phyloP scores from a whole-genome alignment of 805 yeast species.

The Ogataea ganodermae region DNA sequence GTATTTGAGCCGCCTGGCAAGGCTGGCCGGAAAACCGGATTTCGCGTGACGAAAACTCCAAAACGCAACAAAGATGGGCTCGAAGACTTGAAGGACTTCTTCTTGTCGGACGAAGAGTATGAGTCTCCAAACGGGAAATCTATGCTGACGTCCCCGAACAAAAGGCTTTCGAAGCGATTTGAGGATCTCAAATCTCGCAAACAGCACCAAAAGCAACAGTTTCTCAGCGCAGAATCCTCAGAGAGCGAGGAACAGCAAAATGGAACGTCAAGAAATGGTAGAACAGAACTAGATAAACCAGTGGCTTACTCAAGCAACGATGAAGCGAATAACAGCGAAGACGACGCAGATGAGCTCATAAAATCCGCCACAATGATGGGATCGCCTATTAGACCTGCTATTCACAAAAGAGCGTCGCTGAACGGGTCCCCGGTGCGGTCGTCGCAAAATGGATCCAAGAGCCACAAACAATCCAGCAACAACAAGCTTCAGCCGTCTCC shows the following conservation, averaged over 20 bases:
- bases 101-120: constrained; percentile 50
- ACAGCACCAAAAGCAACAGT: constrained; percentile 2
- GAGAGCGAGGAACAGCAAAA: constrained; percentile 7
- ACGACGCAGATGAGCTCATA: constrained; percentile 35
- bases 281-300: constrained; percentile 6
- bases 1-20: constrained; percentile 50
- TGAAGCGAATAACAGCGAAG: constrained; percentile 22
- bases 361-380: constrained; percentile 33
- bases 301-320: constrained; percentile 12
- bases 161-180: constrained; percentile 17
- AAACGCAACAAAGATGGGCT: constrained; percentile 59
- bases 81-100: constrained; percentile 72
- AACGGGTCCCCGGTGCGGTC: constrained; percentile 22
- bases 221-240: no score
- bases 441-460: constrained; percentile 7
- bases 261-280: background rate
- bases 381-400: constrained; percentile 30
- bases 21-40: constrained; percentile 67
- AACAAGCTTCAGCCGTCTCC: constrained; percentile 26
- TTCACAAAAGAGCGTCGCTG: constrained; percentile 20
- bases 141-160: constrained; percentile 19
- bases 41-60: constrained; percentile 38
- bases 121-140: constrained; percentile 24
- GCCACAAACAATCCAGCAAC: constrained; percentile 2
- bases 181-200: constrained; percentile 19